Conservation (phyloP, 2,329 filamentous ascomycete species). For the Epichloe bromicola region DNA sequence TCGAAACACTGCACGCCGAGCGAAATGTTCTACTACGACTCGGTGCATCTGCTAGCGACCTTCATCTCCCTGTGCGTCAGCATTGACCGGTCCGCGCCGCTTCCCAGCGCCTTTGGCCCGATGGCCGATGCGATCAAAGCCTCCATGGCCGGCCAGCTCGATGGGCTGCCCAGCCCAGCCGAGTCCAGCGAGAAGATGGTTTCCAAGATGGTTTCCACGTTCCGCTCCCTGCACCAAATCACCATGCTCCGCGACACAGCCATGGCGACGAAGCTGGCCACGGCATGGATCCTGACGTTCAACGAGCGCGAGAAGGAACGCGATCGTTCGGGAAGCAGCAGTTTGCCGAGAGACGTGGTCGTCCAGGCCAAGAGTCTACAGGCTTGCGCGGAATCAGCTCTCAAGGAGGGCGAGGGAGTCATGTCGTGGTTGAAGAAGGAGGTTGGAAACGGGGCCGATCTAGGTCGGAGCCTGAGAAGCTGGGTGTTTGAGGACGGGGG, state of each 20-base stretch:
- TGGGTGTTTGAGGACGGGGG: constrained; percentile 17
- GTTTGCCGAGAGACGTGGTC: constrained; percentile 24
- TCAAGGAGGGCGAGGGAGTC: constrained; percentile 20
- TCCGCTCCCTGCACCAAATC: constrained; percentile 24
- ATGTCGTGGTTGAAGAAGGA: constrained; percentile 19
- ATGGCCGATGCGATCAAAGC: constrained; percentile 15
- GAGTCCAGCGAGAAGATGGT: constrained; percentile 10
- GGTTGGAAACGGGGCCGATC: constrained; percentile 11
- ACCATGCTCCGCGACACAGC: constrained; percentile 26
- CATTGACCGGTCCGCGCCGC: constrained; percentile 12
- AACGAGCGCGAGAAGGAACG: constrained; percentile 27
- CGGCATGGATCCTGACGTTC: constrained; percentile 22
- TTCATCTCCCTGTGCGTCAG: constrained; percentile 18
- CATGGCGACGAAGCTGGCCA: constrained; percentile 17
- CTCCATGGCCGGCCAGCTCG: constrained; percentile 15
- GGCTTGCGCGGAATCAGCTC: constrained; percentile 14
- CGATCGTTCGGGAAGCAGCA: constrained; percentile 25
- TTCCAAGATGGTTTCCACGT: constrained; percentile 10
- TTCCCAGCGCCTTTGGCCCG: constrained; percentile 14
- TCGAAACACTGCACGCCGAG: constrained; percentile 24
- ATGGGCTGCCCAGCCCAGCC: constrained; percentile 6
- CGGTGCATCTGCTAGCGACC: constrained; percentile 27
- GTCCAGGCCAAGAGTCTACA: constrained; percentile 22
- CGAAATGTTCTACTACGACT: constrained; percentile 31
- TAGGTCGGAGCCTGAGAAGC: constrained; percentile 13